Percentiles rank a stretch among this genome's conserved stretches.
Conservation (phyloP, 2,329 filamentous ascomycete genomes). For the Fusarium sp. region DNA sequence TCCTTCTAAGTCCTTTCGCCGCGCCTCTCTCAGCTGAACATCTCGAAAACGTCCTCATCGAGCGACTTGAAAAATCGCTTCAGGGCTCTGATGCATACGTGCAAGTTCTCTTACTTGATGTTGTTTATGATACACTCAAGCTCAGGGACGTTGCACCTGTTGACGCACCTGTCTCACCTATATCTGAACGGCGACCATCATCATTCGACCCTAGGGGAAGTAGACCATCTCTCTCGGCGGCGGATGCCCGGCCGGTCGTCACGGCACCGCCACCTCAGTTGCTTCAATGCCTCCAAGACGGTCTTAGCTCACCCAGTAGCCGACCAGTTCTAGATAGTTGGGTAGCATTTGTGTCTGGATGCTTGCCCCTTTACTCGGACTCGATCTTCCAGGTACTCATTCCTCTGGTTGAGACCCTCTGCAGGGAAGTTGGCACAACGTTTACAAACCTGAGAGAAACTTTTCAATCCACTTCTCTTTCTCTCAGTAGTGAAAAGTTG, state of each 20-base stretch:
- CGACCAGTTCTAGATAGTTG: constrained; percentile 88
- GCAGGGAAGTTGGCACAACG: constrained; percentile 76
- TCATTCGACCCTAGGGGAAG: constrained; percentile 56
- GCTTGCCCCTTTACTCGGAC: constrained; percentile 83
- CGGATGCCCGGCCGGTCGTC: constrained; percentile 41
- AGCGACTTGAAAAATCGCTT: constrained; percentile 71
- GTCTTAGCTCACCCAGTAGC: constrained; percentile 79
- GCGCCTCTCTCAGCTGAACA: constrained; percentile 69
- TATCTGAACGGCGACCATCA: constrained; percentile 59
- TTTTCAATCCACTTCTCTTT: constrained; percentile 58
- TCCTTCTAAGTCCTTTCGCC: constrained; percentile 73
- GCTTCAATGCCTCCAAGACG: constrained; percentile 85
- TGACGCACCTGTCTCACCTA: constrained; percentile 58
- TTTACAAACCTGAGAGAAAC: constrained; percentile 77
- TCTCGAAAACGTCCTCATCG: constrained; percentile 77
- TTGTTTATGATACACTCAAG: constrained; percentile 79
- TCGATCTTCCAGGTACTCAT: constrained; percentile 91
- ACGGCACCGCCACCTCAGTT: constrained; percentile 72
- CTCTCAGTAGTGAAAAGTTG: constrained; percentile 40
- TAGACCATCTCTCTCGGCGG: constrained; percentile 52
- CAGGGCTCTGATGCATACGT: constrained; percentile 73
- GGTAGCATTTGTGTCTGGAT: constrained; percentile 85
- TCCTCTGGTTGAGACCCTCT: constrained; percentile 90
- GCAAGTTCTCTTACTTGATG: constrained; percentile 81
- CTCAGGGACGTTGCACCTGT: constrained; percentile 61